phyloP scores from a whole-genome alignment of 352 stramenopile genomes.

The Halophytophthora batemanensis region DNA sequence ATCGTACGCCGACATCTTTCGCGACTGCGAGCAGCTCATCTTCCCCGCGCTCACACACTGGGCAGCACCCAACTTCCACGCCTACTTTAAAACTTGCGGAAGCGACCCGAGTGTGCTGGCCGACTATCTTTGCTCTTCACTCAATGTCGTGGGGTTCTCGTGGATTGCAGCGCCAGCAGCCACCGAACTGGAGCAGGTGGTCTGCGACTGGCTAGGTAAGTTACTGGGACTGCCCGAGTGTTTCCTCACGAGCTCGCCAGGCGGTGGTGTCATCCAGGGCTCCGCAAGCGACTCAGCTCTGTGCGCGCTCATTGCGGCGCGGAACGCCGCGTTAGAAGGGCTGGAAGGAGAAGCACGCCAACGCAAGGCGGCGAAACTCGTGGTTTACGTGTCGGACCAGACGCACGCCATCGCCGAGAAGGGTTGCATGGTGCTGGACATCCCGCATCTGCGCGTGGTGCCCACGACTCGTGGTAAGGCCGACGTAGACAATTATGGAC shows the following conservation, averaged over 20 bases:
- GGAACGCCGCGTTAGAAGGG: slow-evolving; percentile 33
- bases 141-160: slow-evolving; percentile 63
- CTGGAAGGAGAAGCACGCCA: slow-evolving; percentile 31
- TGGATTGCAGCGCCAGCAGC: slow-evolving; percentile 57
- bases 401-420: slow-evolving; percentile 69
- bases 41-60: slow-evolving; percentile 69
- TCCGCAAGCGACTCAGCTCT: slow-evolving; percentile 60
- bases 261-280: slow-evolving; percentile 67
- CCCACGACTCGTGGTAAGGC: slow-evolving; percentile 42
- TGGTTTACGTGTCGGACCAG: slow-evolving; percentile 69
- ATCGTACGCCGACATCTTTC: slow-evolving; percentile 61
- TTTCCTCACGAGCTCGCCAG: slow-evolving; percentile 47
- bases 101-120: slow-evolving; percentile 52
- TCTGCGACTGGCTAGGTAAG: slow-evolving; percentile 69
- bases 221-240: slow-evolving; percentile 50
- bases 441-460: slow-evolving; percentile 52
- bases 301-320: slow-evolving; percentile 41
- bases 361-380: slow-evolving; percentile 37
- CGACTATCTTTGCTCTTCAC: slow-evolving; percentile 48
- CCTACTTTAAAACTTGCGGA: slow-evolving; percentile 57
- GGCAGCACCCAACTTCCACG: slow-evolving; percentile 62
- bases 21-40: slow-evolving; percentile 53
- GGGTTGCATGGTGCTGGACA: slow-evolving; percentile 62
- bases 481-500: slow-evolving; percentile 47
- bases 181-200: slow-evolving; percentile 66